A percentile compares a stretch with the other conserved stretches of the same genome.
Evolutionary conservation across 257 asterid species (phyloP).

Genomic region (Anisodus acutangulus): DNA sequence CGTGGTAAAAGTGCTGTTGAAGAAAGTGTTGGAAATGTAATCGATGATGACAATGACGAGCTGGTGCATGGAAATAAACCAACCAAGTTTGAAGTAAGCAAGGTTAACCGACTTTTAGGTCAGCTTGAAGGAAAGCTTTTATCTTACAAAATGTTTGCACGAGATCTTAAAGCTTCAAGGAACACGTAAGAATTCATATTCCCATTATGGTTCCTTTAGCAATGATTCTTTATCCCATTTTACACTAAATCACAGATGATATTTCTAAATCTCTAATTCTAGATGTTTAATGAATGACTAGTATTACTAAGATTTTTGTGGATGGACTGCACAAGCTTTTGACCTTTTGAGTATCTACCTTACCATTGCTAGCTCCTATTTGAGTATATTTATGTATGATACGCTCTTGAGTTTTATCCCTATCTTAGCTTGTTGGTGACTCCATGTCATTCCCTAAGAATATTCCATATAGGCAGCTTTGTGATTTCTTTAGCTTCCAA

Average conservation of each 20-base stretch:
- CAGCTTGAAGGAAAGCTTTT: constrained; percentile 88
- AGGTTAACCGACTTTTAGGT: constrained; percentile 63
- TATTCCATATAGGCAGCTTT: neutral
- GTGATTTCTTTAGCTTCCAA: neutral
- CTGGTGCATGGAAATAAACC: constrained; percentile 57
- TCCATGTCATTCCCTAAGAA: constrained; percentile 7
- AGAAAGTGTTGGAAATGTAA: constrained; percentile 34
- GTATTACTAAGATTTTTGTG: constrained; percentile 16
- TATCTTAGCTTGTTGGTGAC: constrained; percentile 8
- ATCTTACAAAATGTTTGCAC: constrained; percentile 93
- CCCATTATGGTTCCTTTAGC: neutral
- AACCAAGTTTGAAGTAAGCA: constrained; percentile 61
- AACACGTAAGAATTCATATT: constrained; percentile 59
- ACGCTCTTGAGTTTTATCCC: neutral
- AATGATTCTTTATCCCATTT: neutral
- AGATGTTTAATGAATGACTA: neutral
- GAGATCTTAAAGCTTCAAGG: constrained; percentile 94
- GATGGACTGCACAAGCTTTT: neutral
- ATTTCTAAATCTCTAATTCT: neutral
- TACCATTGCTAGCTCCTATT: neutral
- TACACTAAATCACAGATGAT: neutral
- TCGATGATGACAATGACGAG: constrained; percentile 45
- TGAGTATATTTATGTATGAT: neutral
- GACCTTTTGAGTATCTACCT: neutral
- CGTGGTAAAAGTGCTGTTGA: constrained; percentile 37